Conservation (phyloP, 805 yeast species). For the Saccharomycopsis lassenensis region DNA sequence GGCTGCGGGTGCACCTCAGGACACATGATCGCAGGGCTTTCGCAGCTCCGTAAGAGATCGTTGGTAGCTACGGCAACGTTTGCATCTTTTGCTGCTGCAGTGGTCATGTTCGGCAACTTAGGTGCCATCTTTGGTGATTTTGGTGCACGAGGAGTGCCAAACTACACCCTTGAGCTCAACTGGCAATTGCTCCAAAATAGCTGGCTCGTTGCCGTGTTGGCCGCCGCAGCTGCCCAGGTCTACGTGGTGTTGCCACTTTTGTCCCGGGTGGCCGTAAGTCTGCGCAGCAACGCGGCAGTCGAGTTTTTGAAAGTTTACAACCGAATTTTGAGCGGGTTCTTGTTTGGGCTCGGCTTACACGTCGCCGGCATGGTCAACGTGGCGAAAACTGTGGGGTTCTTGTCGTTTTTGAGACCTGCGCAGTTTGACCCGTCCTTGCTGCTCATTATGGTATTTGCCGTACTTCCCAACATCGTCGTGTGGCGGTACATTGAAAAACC, state of each 20-base stretch:
- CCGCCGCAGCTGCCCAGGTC: no score
- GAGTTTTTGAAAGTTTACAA: no score
- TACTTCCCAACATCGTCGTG: conserved; percentile 33
- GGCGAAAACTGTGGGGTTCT: conserved; percentile 35
- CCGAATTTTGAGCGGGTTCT: no score
- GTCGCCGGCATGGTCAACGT: conserved; percentile 36
- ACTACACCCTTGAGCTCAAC: no score
- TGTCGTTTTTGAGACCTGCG: conserved; percentile 26
- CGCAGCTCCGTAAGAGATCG: conserved; percentile 34
- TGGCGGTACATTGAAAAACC: conserved; percentile 24
- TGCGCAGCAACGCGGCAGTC: no score
- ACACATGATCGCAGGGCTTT: conserved; percentile 41
- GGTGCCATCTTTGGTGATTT: no score
- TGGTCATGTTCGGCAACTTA: no score
- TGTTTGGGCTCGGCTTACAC: conserved; percentile 12
- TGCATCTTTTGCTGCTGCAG: conserved; percentile 25
- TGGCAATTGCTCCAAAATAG: no score
- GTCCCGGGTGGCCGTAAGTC: no score
- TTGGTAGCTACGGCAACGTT: conserved; percentile 35
- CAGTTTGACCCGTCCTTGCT: conserved; percentile 38
- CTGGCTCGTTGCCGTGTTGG: no score
- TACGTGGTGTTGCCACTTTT: conserved; percentile 24
- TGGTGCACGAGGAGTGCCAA: no score
- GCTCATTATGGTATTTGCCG: conserved; percentile 32
- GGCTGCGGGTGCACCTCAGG: conserved; percentile 48